A percentile compares a stretch with the other conserved stretches of the same genome.
phyloP scores from a whole-genome alignment of 768 basidiomycete species.

The Phylloporus sp. region DNA sequence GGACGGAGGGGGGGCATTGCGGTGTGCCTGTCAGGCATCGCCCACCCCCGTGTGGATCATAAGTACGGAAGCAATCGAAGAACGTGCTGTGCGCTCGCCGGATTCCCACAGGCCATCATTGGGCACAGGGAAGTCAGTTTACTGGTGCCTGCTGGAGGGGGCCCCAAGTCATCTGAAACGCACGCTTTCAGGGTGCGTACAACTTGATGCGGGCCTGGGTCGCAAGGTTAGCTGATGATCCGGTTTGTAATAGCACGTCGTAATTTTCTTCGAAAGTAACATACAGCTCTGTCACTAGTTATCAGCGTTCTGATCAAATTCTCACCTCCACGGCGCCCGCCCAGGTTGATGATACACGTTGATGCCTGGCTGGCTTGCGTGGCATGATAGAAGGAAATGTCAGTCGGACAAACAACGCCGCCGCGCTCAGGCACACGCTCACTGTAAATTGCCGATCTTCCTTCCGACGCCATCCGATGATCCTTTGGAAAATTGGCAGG shows the following conservation, averaged over 20 bases:
- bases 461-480: too few relatives aligned
- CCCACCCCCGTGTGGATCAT: neutral
- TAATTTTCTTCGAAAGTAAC: neutral
- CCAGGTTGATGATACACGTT: too few relatives aligned
- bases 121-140: neutral
- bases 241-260: neutral
- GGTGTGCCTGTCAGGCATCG: neutral
- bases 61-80: neutral
- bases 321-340: too few relatives aligned
- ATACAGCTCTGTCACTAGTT: neutral
- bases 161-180: neutral
- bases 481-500: too few relatives aligned
- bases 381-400: too few relatives aligned
- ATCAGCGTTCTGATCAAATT: neutral
- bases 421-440: too few relatives aligned
- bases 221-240: too few relatives aligned
- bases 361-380: too few relatives aligned
- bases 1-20: constrained; percentile 13
- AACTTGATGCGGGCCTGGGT: too few relatives aligned
- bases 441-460: too few relatives aligned
- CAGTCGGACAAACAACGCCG: too few relatives aligned
- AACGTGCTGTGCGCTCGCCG: neutral
- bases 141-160: neutral
- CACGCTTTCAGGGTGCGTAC: constrained; percentile 1
- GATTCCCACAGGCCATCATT: neutral